Base-by-base conservation (phyloP, 257 asterid genomes). In the Rauvolfia tetraphylla region DNA sequence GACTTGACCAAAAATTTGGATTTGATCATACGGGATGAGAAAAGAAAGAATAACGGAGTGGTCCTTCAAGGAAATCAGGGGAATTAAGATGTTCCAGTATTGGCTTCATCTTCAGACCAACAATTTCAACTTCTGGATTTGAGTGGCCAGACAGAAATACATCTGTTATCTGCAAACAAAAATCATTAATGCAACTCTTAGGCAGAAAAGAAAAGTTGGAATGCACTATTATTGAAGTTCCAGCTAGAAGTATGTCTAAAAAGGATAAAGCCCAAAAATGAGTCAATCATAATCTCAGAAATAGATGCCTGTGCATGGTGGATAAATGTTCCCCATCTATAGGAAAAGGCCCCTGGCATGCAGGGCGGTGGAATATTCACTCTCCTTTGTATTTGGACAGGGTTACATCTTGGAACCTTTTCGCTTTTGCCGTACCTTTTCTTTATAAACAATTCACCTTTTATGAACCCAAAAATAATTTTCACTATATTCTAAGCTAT, bases 81-180 rank as follows among this genome's bases (percentile, higher is more conserved):
- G 76, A 86, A 25, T 84, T 83, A 11, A 90, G 81, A 80, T 89
- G 84, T 62, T 87, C 79, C 9, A 89, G 77, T 56, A 91, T 13
- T 4, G 87, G 86, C 9, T 81, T 86, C 91, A 86, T 80, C 89
- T 91, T 91, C 86, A 88, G 27, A 76, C 98, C 98, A 59, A 95
- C 77, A 31, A 95, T 68, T 75, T 87, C 85, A 54, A 95, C 96
- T 46, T 77, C 84, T 72, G 84, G 80, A 75, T 95, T 95, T 36
- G 97, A 89, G 82, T 95, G 95, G 25, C 98, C 98, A 74, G 84
- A 88, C n/a, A 90, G 48, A 79, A 95, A 89, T 57, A 82, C 92
- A 79, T 81, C 73, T 15, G 91, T 91, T 34, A 89, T 85, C 98
- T 92, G 96, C 83, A 84, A 78, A 78, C n/a, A 49, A 69, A 66